Percentiles rank a stretch among this genome's conserved stretches.
Evolutionary conservation across 768 basidiomycete species (phyloP).

Genomic region (Auricularia sp.): DNA sequence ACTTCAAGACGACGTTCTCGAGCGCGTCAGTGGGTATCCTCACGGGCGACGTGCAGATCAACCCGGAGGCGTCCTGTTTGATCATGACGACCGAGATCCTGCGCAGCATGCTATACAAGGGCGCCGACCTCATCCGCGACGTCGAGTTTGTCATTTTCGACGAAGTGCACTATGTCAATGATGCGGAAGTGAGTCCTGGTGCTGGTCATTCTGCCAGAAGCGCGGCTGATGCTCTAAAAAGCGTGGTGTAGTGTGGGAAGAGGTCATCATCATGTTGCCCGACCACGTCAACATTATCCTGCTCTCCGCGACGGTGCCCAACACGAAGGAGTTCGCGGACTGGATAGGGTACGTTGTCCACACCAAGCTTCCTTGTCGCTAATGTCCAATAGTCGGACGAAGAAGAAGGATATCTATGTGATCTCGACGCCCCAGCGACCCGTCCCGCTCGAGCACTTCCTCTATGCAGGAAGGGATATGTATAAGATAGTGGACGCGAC

Average conservation of each 20-base stretch:
- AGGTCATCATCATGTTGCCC: constrained; percentile 99
- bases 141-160: constrained; percentile 99
- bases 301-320: constrained; percentile 94
- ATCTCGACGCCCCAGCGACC: constrained; percentile 94
- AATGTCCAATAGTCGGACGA: constrained; percentile 62
- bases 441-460: constrained; percentile 91
- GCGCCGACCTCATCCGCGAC: constrained; percentile 95
- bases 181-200: constrained; percentile 67
- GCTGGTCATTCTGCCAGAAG: background rate
- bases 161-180: constrained; percentile 99
- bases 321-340: constrained; percentile 95
- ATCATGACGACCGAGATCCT: constrained; percentile 99
- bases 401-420: constrained; percentile 98
- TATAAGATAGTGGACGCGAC: constrained; percentile 87
- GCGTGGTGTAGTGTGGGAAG: constrained; percentile 99
- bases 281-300: constrained; percentile 98
- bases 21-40: constrained; percentile 87
- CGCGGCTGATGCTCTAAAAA: constrained; percentile 22
- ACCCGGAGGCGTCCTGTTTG: constrained; percentile 92
- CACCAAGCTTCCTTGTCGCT: no score
- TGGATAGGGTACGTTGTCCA: constrained; percentile 83
- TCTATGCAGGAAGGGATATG: constrained; percentile 88
- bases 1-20: constrained; percentile 95
- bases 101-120: constrained; percentile 97
- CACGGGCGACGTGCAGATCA: constrained; percentile 93